A percentile compares a stretch with the other conserved stretches of the same genome.
phyloP scores from a whole-genome alignment of 1,284 basidiomycete genomes.

The Vanrija humicola region DNA sequence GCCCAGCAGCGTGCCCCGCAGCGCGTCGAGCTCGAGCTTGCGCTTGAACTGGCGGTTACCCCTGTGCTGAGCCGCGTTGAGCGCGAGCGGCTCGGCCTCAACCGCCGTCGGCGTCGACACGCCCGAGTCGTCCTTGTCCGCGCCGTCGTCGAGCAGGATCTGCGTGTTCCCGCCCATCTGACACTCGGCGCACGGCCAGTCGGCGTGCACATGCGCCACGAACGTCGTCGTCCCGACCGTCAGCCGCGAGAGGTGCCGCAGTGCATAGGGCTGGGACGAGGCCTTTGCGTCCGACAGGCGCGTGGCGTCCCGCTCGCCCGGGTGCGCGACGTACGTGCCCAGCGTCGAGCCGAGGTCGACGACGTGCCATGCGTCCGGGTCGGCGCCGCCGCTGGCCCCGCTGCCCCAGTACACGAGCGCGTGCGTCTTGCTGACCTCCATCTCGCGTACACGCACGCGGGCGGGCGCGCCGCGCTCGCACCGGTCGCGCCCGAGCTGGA shows the following conservation, averaged over 20 bases:
- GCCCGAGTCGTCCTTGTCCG: not conserved
- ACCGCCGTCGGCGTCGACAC: not conserved
- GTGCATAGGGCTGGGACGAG: conserved; percentile 28
- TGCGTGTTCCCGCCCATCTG: conserved; percentile 28
- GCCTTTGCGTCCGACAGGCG: conserved; percentile 30
- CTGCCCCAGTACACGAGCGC: conserved; percentile 32
- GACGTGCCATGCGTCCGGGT: conserved; percentile 35
- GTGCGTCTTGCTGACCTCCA: conserved; percentile 48
- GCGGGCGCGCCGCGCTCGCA: conserved; percentile 28
- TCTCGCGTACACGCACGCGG: conserved; percentile 42
- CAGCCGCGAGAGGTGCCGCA: conserved; percentile 31
- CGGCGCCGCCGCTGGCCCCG: conserved; percentile 10
- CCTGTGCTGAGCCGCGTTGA: conserved; percentile 1
- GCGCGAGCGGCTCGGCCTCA: not conserved
- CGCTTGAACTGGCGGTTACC: conserved; percentile 13
- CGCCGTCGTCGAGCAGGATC: conserved; percentile 35
- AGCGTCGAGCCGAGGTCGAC: conserved; percentile 48
- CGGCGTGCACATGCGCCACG: conserved; percentile 37
- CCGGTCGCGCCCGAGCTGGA: conserved; percentile 44
- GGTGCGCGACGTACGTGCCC: conserved; percentile 39
- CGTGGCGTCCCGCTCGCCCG: conserved; percentile 10
- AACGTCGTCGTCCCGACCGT: conserved; percentile 41
- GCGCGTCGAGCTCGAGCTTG: conserved; percentile 30
- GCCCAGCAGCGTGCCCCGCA: conserved; percentile 34
- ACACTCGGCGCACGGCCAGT: conserved; percentile 45